Evolutionary conservation across 768 basidiomycete genomes (phyloP).

Genomic region (Megacollybia marginata): DNA sequence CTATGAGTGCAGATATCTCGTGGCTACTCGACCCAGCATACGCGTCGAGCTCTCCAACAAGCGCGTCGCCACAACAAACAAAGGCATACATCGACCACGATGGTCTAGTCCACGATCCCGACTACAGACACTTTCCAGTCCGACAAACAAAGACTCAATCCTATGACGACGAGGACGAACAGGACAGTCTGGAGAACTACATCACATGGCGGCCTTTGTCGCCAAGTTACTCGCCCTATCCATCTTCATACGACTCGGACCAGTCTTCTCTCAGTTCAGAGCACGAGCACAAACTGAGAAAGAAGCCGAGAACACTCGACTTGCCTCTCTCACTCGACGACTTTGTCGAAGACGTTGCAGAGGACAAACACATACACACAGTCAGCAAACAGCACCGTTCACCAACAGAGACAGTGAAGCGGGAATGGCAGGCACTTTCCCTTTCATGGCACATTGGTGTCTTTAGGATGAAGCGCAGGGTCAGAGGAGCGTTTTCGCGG

Average conservation of each 20-base stretch:
- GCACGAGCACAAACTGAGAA: constrained; percentile 1
- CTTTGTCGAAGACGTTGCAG: constrained; percentile 6
- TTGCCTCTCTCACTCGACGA: neutral
- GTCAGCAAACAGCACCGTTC: neutral
- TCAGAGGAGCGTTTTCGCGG: constrained; percentile 13
- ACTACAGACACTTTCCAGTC: constrained; percentile 57
- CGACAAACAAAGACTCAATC: constrained; percentile 14
- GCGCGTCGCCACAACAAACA: constrained; percentile 11
- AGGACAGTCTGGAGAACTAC: constrained; percentile 12
- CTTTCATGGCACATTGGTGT: constrained; percentile 50
- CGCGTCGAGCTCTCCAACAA: constrained; percentile 23
- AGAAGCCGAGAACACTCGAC: neutral
- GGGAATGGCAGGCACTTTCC: constrained; percentile 55
- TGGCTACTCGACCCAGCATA: constrained; percentile 63
- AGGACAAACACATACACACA: neutral
- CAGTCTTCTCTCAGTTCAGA: constrained; percentile 3
- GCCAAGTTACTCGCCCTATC: constrained; percentile 4
- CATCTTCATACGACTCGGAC: constrained; percentile 1
- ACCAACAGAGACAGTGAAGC: constrained; percentile 34
- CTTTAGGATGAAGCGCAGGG: constrained; percentile 37
- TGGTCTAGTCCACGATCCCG: constrained; percentile 62
- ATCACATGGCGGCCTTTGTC: constrained; percentile 8
- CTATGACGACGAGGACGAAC: constrained; percentile 19
- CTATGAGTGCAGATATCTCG: constrained; percentile 44
- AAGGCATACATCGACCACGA: constrained; percentile 51